phyloP scores from a whole-genome alignment of 176 grass and related monocot species.

The Dendrocalamus sinicus region DNA sequence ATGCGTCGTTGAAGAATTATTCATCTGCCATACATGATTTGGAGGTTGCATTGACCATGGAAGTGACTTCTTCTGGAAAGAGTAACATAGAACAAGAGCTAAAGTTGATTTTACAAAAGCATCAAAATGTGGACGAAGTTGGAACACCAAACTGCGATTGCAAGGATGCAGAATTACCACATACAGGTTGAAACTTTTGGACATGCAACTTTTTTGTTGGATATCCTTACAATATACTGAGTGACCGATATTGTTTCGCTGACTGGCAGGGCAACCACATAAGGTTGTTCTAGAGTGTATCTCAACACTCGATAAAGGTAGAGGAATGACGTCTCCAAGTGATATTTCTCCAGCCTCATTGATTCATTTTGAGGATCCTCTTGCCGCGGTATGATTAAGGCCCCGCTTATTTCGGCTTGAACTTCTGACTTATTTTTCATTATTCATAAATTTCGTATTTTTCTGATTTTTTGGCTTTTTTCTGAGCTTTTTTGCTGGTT shows the following conservation, averaged over 20 bases:
- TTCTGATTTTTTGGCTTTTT: too few relatives aligned
- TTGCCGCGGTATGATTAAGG: constrained; percentile 68
- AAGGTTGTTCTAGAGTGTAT: constrained; percentile 63
- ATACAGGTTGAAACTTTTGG: constrained; percentile 44
- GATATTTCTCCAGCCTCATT: constrained; percentile 71
- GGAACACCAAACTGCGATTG: constrained; percentile 28
- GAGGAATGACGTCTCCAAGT: constrained; percentile 71
- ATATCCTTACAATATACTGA: constrained; percentile 1
- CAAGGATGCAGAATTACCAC: constrained; percentile 36
- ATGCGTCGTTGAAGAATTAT: constrained; percentile 66
- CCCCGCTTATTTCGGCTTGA: too few relatives aligned
- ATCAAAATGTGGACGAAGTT: constrained; percentile 37
- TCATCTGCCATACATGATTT: constrained; percentile 73
- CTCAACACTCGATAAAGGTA: constrained; percentile 70
- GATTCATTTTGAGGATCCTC: constrained; percentile 83
- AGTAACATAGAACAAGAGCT: constrained; percentile 78
- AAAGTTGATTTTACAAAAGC: constrained; percentile 46
- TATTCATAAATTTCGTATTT: too few relatives aligned
- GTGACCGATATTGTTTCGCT: constrained; percentile 43
- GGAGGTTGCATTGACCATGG: constrained; percentile 69
- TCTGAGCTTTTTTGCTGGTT: too few relatives aligned
- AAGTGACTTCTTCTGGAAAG: constrained; percentile 68
- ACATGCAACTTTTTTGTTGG: constrained; percentile 21
- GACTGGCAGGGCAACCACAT: constrained; percentile 47
- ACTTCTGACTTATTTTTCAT: too few relatives aligned